Evolutionary conservation across 179 eudicot genomes (phyloP).

Genomic region (Drosera spatulata): DNA sequence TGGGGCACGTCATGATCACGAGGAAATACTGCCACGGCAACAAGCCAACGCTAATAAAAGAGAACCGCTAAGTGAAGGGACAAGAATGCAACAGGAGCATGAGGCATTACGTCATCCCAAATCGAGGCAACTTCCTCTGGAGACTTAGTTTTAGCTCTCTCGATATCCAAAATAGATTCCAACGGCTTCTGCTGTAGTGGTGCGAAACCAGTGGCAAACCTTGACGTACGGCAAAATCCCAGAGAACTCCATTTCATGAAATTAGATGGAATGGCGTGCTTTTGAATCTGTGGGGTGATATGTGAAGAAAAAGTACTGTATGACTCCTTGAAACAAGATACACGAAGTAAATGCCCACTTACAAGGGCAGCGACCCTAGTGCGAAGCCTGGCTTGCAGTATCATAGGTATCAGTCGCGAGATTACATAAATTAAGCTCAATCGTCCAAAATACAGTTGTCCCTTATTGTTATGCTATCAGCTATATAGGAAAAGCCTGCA

Average conservation of each 20-base stretch:
- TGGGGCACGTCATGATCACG: too few species aligned
- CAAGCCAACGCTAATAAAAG: neutral
- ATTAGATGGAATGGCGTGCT: slow-evolving; percentile 28
- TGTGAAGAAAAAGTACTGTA: slow-evolving; percentile 11
- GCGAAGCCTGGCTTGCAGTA: too few species aligned
- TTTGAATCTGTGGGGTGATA: neutral
- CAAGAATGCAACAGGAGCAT: neutral
- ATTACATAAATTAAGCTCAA: too few species aligned
- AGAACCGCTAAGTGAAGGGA: neutral
- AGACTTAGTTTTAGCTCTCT: slow-evolving; percentile 19
- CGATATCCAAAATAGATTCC: slow-evolving; percentile 63
- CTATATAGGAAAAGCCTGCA: too few species aligned
- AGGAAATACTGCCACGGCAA: too few species aligned
- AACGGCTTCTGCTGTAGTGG: slow-evolving; percentile 73
- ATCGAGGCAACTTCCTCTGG: slow-evolving; percentile 54
- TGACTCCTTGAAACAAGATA: slow-evolving; percentile 2
- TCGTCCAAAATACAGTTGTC: too few species aligned
- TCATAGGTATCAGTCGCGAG: too few species aligned
- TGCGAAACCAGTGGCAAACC: slow-evolving; percentile 72
- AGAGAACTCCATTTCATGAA: slow-evolving; percentile 45
- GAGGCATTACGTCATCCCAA: slow-evolving; percentile 82
- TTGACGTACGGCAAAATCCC: slow-evolving; percentile 52
- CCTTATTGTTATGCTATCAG: too few species aligned
- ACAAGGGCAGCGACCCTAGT: too few species aligned
- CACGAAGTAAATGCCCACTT: too few species aligned